phyloP scores from a whole-genome alignment of 805 yeast species.

The Sporopachydermia quercuum region DNA sequence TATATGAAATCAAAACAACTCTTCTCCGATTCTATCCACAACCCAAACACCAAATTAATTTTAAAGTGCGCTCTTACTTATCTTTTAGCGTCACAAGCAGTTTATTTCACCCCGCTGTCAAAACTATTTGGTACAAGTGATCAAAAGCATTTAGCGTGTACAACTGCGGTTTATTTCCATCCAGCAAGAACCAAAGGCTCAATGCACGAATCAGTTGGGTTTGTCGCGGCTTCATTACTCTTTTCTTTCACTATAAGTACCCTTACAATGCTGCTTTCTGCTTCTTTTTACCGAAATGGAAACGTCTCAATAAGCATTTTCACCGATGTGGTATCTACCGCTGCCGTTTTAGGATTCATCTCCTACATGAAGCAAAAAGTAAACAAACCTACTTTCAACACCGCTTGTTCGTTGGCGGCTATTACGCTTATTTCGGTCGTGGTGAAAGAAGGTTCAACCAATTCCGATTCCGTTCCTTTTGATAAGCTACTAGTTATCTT shows the following conservation, averaged over 20 bases:
- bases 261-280: slow-evolving; percentile 35
- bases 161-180: slow-evolving; percentile 75
- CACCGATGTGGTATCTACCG: slow-evolving; percentile 39
- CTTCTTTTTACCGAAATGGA: slow-evolving; percentile 28
- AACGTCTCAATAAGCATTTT: slow-evolving; percentile 33
- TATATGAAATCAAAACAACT: background rate
- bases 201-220: slow-evolving; percentile 60
- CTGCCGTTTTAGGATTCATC: slow-evolving; percentile 44
- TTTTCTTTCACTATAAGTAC: slow-evolving; percentile 40
- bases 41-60: background rate
- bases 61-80: slow-evolving; percentile 65
- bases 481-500: slow-evolving; percentile 38
- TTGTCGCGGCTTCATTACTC: slow-evolving; percentile 37
- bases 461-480: slow-evolving; percentile 42
- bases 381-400: slow-evolving; percentile 54
- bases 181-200: slow-evolving; percentile 69
- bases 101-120: slow-evolving; percentile 39
- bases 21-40: background rate
- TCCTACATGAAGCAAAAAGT: slow-evolving; percentile 59
- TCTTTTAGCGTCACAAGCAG: slow-evolving; percentile 56
- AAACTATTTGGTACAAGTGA: slow-evolving; percentile 46
- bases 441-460: slow-evolving; percentile 57
- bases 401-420: slow-evolving; percentile 68
- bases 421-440: slow-evolving; percentile 57
- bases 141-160: slow-evolving; percentile 69